Evolutionary conservation across 2,329 filamentous ascomycete genomes (phyloP).

Genomic region (Sarocladiaceae sp.): DNA sequence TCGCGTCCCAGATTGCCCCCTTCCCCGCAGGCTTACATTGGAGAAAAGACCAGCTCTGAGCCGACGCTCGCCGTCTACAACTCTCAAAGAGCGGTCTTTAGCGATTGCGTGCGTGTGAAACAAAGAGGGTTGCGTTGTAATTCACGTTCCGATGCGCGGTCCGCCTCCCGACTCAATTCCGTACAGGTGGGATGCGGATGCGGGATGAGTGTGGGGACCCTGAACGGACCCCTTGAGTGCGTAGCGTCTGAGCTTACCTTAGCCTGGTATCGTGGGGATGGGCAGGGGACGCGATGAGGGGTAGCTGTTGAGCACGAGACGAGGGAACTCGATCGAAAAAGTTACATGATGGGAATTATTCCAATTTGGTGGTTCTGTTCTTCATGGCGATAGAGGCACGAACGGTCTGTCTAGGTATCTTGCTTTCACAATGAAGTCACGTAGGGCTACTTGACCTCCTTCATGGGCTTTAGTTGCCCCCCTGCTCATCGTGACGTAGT

Average conservation of each 20-base stretch:
- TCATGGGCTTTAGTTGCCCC: too few species aligned
- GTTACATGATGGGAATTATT: neutral
- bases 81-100: too few species aligned
- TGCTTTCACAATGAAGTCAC: too few species aligned
- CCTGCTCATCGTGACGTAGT: neutral
- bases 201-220: constrained; percentile 2
- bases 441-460: too few species aligned
- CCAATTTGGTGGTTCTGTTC: neutral
- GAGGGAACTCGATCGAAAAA: too few species aligned
- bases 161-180: neutral
- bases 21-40: neutral
- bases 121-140: neutral
- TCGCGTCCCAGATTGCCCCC: neutral
- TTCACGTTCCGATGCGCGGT: constrained; percentile 7
- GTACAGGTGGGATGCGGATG: neutral
- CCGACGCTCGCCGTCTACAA: neutral
- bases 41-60: neutral
- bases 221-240: neutral
- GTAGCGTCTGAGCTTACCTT: neutral
- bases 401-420: too few species aligned
- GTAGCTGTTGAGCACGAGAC: neutral
- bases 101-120: too few species aligned
- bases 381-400: neutral
- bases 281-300: neutral
- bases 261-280: neutral